Percentiles rank a stretch among this genome's conserved stretches.
Evolutionary conservation across 768 basidiomycete genomes (phyloP).

Genomic region (Mycena leptocephala): DNA sequence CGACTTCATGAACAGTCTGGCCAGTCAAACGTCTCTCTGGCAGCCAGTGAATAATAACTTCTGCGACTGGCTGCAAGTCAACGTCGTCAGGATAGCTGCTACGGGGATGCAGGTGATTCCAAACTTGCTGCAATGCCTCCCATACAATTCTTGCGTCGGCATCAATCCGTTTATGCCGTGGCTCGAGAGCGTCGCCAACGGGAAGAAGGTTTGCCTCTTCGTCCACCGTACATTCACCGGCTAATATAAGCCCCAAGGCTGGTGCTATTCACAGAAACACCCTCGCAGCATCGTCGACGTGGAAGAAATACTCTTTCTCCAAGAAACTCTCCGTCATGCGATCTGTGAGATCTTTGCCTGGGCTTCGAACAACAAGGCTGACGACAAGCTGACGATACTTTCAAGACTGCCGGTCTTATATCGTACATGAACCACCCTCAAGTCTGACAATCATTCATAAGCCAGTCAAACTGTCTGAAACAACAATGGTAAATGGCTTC

Average conservation of each 20-base stretch:
- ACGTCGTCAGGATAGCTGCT: conserved; percentile 5
- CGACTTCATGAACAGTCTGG: conserved; percentile 21
- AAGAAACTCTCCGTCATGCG: conserved; percentile 23
- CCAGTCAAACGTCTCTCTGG: conserved; percentile 19
- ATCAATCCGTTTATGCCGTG: conserved; percentile 22
- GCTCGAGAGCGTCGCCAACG: conserved; percentile 22
- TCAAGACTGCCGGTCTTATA: conserved; percentile 20
- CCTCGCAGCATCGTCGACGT: not conserved
- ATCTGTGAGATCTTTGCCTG: not conserved
- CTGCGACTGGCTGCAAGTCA: not conserved
- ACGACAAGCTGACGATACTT: not conserved
- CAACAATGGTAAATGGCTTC: not conserved
- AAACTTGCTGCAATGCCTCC: conserved; percentile 20
- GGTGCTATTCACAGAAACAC: conserved; percentile 17
- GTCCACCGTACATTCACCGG: no score
- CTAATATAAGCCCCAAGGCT: not conserved
- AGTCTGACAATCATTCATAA: conserved; percentile 14
- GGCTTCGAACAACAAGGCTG: not conserved
- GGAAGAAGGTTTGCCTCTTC: not conserved
- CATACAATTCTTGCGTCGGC: conserved; percentile 3
- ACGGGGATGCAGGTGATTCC: not conserved
- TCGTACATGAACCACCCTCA: conserved; percentile 16
- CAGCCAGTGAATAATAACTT: conserved; percentile 14
- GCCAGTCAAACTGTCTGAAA: conserved; percentile 23
- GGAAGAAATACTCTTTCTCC: conserved; percentile 23